Conservation (phyloP, 2,329 filamentous ascomycete species). For the Hymenoscyphus scutula region DNA sequence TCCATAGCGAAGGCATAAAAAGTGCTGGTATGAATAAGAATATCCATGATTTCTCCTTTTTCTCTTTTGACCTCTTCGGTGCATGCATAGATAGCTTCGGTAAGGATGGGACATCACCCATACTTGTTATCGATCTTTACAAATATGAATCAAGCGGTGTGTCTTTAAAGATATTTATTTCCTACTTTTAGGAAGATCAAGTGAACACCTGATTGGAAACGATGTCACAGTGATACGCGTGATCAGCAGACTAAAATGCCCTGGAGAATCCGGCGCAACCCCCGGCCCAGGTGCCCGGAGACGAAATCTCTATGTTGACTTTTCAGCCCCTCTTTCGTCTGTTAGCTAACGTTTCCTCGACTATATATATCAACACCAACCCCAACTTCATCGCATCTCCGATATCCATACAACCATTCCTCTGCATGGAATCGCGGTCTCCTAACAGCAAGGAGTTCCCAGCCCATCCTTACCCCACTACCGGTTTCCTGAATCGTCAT, state of each 20-base stretch:
- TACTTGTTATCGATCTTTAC: too few species aligned
- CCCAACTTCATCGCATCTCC: neutral
- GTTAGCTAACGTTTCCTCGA: neutral
- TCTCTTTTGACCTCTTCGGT: neutral
- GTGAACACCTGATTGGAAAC: neutral
- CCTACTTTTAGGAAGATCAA: too few species aligned
- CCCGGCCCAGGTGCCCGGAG: neutral
- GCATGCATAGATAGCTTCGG: too few species aligned
- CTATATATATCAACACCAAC: neutral
- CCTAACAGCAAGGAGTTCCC: neutral
- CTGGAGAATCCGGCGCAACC: neutral
- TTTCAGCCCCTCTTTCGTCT: neutral
- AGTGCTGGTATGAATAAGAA: constrained; percentile 6
- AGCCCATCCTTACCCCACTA: constrained; percentile 2
- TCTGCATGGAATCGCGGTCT: neutral
- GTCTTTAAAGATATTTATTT: too few species aligned
- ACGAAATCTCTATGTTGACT: neutral
- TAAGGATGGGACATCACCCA: too few species aligned
- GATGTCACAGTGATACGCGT: too few species aligned
- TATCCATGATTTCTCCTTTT: neutral
- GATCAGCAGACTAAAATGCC: neutral
- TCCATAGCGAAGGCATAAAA: constrained; percentile 5
- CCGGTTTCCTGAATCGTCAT: neutral
- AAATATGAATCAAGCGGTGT: too few species aligned
- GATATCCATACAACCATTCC: neutral